These are phyloP conservation scores for Geranomyces variabilis DNA, from an alignment of 192 early-diverging fungal genomes.

Conservation along the genomic window DNA sequence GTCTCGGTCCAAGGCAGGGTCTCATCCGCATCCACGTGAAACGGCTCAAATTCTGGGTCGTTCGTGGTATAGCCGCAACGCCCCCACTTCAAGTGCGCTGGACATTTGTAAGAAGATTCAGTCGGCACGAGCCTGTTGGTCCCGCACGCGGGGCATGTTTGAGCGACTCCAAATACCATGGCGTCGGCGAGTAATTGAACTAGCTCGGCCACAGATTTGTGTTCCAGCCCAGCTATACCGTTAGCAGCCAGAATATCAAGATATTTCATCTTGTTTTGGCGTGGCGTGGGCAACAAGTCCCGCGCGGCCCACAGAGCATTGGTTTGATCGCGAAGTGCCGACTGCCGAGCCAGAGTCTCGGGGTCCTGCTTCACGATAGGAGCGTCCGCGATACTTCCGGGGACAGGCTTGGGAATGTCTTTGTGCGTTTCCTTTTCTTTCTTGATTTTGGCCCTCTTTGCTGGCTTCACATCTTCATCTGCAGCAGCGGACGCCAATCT, in stretches of 20 bases:
- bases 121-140: conserved; percentile 4
- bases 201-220: not conserved
- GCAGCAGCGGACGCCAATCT: not conserved
- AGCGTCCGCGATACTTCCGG: not conserved
- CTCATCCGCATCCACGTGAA: not conserved
- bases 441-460: not conserved
- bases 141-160: conserved; percentile 24
- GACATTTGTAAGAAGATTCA: conserved; percentile 12
- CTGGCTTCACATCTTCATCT: not conserved
- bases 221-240: not conserved
- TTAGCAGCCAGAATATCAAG: conserved; percentile 2
- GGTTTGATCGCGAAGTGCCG: conserved; percentile 23
- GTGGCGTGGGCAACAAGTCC: not conserved
- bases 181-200: conserved; percentile 11
- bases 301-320: conserved; percentile 22
- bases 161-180: conserved; percentile 26
- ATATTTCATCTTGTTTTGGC: not conserved
- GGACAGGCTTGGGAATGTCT: too few species aligned
- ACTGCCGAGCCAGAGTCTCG: not conserved
- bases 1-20: conserved; percentile 1
- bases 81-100: conserved; percentile 20
- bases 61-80: conserved; percentile 14
- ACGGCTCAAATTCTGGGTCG: conserved; percentile 8
- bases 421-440: not conserved
- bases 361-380: not conserved